phyloP scores from a whole-genome alignment of 2,329 filamentous ascomycete genomes.

The Ilyonectria mors-panacis region DNA sequence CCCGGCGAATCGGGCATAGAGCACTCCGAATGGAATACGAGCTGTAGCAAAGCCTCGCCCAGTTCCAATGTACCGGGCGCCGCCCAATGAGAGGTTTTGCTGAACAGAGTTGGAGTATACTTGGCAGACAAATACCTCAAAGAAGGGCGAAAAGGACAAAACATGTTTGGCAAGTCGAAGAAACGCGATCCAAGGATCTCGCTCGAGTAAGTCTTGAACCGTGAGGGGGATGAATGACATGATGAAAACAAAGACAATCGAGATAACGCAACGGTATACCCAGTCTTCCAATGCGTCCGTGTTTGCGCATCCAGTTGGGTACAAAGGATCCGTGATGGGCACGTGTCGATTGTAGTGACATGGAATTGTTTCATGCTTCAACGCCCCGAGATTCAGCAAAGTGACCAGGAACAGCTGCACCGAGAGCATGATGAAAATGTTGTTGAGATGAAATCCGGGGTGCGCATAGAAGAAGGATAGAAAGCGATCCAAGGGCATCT shows the following conservation, averaged over 20 bases:
- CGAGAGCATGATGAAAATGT: constrained; percentile 99
- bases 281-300: constrained; percentile 89
- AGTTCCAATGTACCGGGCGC: constrained; percentile 97
- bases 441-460: constrained; percentile 99
- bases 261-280: constrained; percentile 93
- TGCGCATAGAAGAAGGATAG: constrained; percentile 99
- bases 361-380: constrained; percentile 88
- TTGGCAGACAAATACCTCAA: constrained; percentile 98
- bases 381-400: constrained; percentile 88
- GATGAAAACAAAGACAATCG: constrained; percentile 99
- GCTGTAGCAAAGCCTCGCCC: constrained; percentile 99
- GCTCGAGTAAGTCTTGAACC: constrained; percentile 95
- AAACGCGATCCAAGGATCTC: constrained; percentile 91
- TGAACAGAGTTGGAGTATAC: constrained; percentile 98
- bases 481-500: constrained; percentile 96
- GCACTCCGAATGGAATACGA: constrained; percentile 95
- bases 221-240: constrained; percentile 94
- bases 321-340: constrained; percentile 89
- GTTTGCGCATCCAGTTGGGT: constrained; percentile 91
- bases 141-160: constrained; percentile 92
- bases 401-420: constrained; percentile 99
- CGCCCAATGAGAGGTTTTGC: constrained; percentile 94
- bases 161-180: constrained; percentile 97
- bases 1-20: constrained; percentile 96
- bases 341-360: constrained; percentile 90